Evolutionary conservation across 2,329 filamentous ascomycete species (phyloP), one percentile per base, ranked within the genome.

Genomic region (Penicillium sp.): DNA sequence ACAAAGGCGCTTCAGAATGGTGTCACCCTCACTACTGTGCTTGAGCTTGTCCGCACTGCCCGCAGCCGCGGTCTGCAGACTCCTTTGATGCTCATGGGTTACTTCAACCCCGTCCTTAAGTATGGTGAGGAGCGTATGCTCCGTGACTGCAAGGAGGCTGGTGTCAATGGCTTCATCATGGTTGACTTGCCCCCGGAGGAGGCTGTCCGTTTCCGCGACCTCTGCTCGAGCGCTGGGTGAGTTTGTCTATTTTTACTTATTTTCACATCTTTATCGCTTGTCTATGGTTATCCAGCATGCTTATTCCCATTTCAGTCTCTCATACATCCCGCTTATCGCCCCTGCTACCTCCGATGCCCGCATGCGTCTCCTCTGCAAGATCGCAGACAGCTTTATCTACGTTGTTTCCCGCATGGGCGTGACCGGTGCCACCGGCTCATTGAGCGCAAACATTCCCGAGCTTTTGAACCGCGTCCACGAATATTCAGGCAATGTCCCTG

Each of bases 341-440:
- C 93, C 93, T 6, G 83, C 90, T 10, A 97, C 93, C 2, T 95
- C 89, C 6, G 89, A 96, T 61, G 78, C 82, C 57, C 87, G 93
- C 63, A 95, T 98, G 90, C 91, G 87, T 73, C 79, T 96, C 35
- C 84, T 98, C 12, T 98, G 93, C 80, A 83, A 88, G 69, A 91
- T 98, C 56, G 93, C 93, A 64, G 91, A 97, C 72, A 96, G 90
- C 3, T 98, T 97, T 75, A 95, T 98, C 72, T 98, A 98, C 69
- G 90, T 98, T 54, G 93, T 98, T 49, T 97, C 91, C 24, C 81
- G 91, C 61, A 94, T 95, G 85, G 93, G 93, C 61, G 91, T 97
- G 49, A 98, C 93, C 9, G 93, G 93, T 61, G 93, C 89, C 13
- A 84, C 83, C 1, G 90, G 90, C 31, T 83, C 82, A 24, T 74